These are phyloP conservation scores for Tylopilus balloui DNA, from an alignment of 768 basidiomycete genomes.

Conservation along the genomic window DNA sequence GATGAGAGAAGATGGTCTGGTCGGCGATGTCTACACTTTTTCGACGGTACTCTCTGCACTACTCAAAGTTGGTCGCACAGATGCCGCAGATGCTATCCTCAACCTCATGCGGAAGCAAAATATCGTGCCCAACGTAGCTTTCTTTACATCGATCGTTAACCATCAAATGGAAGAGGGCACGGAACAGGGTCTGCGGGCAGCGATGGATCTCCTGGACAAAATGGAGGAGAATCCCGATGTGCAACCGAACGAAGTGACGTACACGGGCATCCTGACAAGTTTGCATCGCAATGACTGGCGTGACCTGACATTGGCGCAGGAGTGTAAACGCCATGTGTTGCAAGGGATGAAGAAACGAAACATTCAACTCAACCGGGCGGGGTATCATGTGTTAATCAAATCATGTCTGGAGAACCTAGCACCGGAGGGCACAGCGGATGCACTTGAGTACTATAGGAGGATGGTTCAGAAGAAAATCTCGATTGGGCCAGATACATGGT, in stretches of 20 bases:
- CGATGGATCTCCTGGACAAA: conserved; percentile 61
- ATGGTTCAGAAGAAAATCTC: conserved; percentile 49
- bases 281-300: conserved; percentile 60
- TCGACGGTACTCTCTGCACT: conserved; percentile 81
- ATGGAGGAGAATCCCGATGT: conserved; percentile 62
- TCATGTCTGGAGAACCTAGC: conserved; percentile 54
- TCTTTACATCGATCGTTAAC: conserved; percentile 77
- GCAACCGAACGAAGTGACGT: conserved; percentile 74
- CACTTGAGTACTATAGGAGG: conserved; percentile 54
- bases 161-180: conserved; percentile 59
- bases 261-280: conserved; percentile 73
- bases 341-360: conserved; percentile 54
- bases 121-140: conserved; percentile 67
- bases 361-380: conserved; percentile 53
- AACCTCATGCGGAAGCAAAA: conserved; percentile 73
- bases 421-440: conserved; percentile 48
- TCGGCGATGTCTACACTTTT: conserved; percentile 81
- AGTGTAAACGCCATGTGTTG: conserved; percentile 48
- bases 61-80: conserved; percentile 59
- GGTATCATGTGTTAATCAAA: conserved; percentile 75
- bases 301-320: conserved; percentile 39
- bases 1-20: conserved; percentile 50
- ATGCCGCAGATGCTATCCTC: conserved; percentile 62
- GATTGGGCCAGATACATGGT: conserved; percentile 67
- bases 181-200: conserved; percentile 51